Percentiles rank a stretch among this genome's conserved stretches.
Conservation (phyloP, 2,329 filamentous ascomycete species). For the Fusarium drepaniforme region DNA sequence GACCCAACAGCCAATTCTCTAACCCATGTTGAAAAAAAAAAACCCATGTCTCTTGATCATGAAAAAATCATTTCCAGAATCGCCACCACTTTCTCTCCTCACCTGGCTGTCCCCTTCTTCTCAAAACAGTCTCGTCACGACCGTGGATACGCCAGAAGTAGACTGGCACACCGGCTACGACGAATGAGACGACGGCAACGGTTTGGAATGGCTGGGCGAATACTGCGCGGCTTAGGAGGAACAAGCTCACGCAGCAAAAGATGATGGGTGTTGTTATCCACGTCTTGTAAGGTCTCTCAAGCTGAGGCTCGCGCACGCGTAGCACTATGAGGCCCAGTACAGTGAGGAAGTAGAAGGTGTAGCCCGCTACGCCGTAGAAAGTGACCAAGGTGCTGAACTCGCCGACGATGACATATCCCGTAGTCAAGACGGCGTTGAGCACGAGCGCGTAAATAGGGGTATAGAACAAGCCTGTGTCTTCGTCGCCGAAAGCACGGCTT, state of each 20-base stretch:
- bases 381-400: constrained; percentile 94
- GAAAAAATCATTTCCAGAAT: constrained; percentile 64
- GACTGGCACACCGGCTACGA: constrained; percentile 84
- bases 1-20: background rate
- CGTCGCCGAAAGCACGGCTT: constrained; percentile 77
- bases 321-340: constrained; percentile 94
- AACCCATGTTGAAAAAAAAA: background rate
- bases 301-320: constrained; percentile 84
- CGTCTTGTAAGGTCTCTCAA: constrained; percentile 92
- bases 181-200: constrained; percentile 86
- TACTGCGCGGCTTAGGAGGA: constrained; percentile 87
- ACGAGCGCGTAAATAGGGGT: constrained; percentile 94
- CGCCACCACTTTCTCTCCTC: constrained; percentile 64
- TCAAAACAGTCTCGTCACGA: constrained; percentile 64
- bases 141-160: constrained; percentile 89
- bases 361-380: constrained; percentile 97
- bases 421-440: constrained; percentile 82
- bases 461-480: constrained; percentile 84
- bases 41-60: background rate
- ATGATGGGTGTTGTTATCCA: constrained; percentile 98
- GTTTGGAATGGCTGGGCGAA: constrained; percentile 94
- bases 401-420: constrained; percentile 84
- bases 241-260: constrained; percentile 97
- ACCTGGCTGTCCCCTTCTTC: constrained; percentile 49
- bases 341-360: constrained; percentile 96